Evolutionary conservation across 352 stramenopile species (phyloP), one percentile per base, ranked within the genome.

Genomic region (Phytopythium boreale): DNA sequence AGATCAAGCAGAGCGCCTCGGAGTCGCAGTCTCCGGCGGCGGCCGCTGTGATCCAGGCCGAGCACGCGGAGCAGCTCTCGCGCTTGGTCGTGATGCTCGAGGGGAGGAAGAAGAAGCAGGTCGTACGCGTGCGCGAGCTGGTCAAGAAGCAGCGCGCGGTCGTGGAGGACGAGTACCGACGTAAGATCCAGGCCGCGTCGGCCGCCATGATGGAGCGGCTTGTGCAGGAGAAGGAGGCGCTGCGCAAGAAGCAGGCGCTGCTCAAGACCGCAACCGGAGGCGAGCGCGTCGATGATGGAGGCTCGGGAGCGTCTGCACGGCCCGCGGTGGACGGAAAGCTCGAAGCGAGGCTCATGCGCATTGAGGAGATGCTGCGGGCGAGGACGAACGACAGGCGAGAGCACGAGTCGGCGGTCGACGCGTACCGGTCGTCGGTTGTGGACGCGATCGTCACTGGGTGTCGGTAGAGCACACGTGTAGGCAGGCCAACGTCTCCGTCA

Each of bases 171-270:
- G 82, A 88, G 51, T 87, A 72, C 34, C 55, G 66, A 1, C 75
- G 77, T 11, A 88, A 87, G 56, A 64, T 68, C 11, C 65, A 87
- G 47, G 74, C 80, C 15, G 68, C 87, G 29, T 63, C 67, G 6
- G 73, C 80, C 17, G 77, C 75, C 22, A 87, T 84, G 74, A 71
- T 75, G 59, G 72, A 89, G 50, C 69, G 72, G 2, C 53, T 90
- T 2, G 62, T 76, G 8, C 76, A 84, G 24, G 80, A 89, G 63
- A 87, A 83, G 41, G 70, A 81, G n/a, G 58, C 56, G 17, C 63
- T 90, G 36, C 60, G 34, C 11, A 59, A 67, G 12, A 88, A 87
- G 47, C 74, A 77, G 24, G 64, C 74, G 31, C 46, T 77, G n/a
- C 26, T 74, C 15, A 47, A 47, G 20, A 2, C 43, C n/a, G 24